These are phyloP conservation scores for Alternaria alternata DNA, from an alignment of 2,329 filamentous ascomycete species.

Conservation along the genomic window DNA sequence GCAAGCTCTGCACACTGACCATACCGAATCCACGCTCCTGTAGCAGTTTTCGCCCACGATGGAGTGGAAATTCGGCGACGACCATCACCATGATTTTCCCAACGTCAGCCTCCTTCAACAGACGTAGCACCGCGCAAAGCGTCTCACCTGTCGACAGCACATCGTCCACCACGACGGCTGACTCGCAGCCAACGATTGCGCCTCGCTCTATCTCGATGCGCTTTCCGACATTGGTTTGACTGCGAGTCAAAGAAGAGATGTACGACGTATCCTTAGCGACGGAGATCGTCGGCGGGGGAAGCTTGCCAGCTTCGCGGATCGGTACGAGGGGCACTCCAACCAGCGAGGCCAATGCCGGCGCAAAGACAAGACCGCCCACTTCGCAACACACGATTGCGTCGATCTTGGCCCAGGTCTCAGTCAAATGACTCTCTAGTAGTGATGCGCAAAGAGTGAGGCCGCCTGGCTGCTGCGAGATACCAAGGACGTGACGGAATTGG, in stretches of 20 bases:
- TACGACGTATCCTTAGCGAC: conserved; percentile 60
- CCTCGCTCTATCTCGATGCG: conserved; percentile 61
- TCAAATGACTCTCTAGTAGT: conserved; percentile 59
- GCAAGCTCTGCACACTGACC: conserved; percentile 61
- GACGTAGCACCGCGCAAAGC: conserved; percentile 61
- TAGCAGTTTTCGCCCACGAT: conserved; percentile 61
- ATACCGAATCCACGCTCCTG: conserved; percentile 59
- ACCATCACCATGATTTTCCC: conserved; percentile 60
- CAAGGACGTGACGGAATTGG: conserved; percentile 66
- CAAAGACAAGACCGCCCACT: conserved; percentile 65
- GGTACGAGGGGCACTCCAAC: conserved; percentile 57
- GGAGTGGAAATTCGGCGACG: conserved; percentile 66
- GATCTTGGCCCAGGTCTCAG: conserved; percentile 58
- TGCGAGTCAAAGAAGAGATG: conserved; percentile 58
- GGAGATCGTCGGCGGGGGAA: conserved; percentile 65
- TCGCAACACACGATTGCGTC: conserved; percentile 63
- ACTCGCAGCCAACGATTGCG: conserved; percentile 51
- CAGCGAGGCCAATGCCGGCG: conserved; percentile 58
- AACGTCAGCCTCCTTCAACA: conserved; percentile 56
- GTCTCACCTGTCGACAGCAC: conserved; percentile 66
- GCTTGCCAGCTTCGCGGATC: conserved; percentile 66
- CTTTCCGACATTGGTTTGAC: conserved; percentile 34
- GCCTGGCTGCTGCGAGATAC: conserved; percentile 60
- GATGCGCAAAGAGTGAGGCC: conserved; percentile 62
- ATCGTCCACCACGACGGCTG: conserved; percentile 67